Base-by-base conservation (phyloP, 2,329 filamentous ascomycete species). In the Colletotrichum brevisporum region DNA sequence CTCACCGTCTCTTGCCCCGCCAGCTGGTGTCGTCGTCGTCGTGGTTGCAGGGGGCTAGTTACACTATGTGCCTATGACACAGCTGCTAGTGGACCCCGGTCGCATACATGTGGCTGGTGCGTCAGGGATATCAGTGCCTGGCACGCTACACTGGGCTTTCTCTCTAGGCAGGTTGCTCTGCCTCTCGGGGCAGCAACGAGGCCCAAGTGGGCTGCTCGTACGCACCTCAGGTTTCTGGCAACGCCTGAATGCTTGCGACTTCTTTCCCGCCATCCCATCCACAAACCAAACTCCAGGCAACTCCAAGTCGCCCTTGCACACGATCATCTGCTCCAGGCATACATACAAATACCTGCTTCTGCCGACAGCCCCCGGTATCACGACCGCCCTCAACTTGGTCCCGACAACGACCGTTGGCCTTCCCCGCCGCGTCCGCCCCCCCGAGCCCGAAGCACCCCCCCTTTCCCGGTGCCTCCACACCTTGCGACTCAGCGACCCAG, bases 401-500 rank as follows among this genome's bases (percentile, higher is more conserved):
- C 27, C 53, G 21, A 27, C 45, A 53, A 52, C 27, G 13, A 54
- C 18, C 45, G 16, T 39, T 60, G 50, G 50, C 58, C 67, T 31
- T 69, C 24, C 67, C 36, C 56, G 36, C 41, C 39, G 12, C 45
- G 15, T 15, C 53, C 67, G 16, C 13, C 13, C 36, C 36, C 8
- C 52, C 67, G 53, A 67, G 24, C 31, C 31, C 51, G 48, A 54
- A 16, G 31, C 9, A 6, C 27, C 53, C 61, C 65, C 65, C 43
- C 48, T 57, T 67, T 54, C 62, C 62, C 53, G 39, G 53, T 31
- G 54, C 63, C 51, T 70, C 63, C 67, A 70, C 57, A 53, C 48
- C 63, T 45, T 59, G 57, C 64, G 64, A 71, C 56, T 57, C 59
- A 71, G 57, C 64, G 64, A 71, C 56, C 53, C 59, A 71, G 69